Base-by-base conservation (phyloP, 805 yeast genomes). In the Metschnikowia santaceciliae region DNA sequence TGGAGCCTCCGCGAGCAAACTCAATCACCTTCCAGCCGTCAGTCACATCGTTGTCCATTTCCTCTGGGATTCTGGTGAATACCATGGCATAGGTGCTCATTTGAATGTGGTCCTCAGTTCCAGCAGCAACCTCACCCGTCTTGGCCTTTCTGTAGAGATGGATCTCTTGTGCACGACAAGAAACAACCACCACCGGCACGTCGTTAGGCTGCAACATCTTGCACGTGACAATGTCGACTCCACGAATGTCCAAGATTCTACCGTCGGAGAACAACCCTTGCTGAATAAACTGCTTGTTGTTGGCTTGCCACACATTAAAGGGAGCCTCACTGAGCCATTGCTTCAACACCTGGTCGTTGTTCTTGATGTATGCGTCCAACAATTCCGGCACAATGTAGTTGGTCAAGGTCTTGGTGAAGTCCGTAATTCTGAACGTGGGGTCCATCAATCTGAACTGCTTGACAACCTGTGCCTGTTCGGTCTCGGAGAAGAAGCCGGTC, bases 11-110 rank as follows among this genome's bases (percentile, higher is more conserved):
- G 64, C 96, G 84, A 45, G 89, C 97, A 66, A 92, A 88, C 73
- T 92, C 98, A 63, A 92, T 70, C 50, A 94, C 83, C 75, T 88
- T 89, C 99, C 99, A 94, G 33, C 99, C 99, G 64, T 89, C 96
- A 22, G 99, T 94, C 63, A 84, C 91, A 48, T 81, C 79, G 67
- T 94, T 88, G 55, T 84, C 96, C 64, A 94, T 82, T 54, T 91
- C 90, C 69, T 91, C 99, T 3, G 97, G 90, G 47, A 88, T 76
- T 69, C 99, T 83, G 17, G 99, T 90, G 60, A 94, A 75, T 20
- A 92, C 99, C 90, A 94, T 82, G 38, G 96, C 98, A 67, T 94
- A 94, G n/a, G 96, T 85, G 61, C 95, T 84, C 79, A 89, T 80
- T 68, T 89, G 83, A 59, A 94, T 89, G 69, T 90, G 90, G 62